Conservation (phyloP, 306 rosid species). For the Castanea crenata region DNA sequence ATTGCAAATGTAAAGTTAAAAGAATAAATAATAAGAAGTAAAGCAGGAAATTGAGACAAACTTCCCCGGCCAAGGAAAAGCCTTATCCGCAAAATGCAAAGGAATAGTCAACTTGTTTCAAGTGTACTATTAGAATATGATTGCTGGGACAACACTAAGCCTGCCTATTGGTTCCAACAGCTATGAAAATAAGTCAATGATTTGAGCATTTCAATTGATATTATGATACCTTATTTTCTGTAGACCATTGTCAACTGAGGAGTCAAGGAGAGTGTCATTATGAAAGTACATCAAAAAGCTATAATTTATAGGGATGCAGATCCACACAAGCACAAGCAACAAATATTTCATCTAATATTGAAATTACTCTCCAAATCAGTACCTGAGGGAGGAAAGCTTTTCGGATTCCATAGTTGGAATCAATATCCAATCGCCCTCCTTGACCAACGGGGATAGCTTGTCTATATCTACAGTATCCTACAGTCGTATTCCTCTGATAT, state of each 20-base stretch:
- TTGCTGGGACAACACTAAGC: neutral
- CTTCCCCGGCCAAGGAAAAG: neutral
- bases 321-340: neutral
- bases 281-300: neutral
- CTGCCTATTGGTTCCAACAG: neutral
- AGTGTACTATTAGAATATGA: neutral
- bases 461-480: slow-evolving; percentile 84
- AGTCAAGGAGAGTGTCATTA: neutral
- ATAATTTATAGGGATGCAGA: neutral
- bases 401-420: slow-evolving; percentile 69
- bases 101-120: neutral
- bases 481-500: slow-evolving; percentile 68
- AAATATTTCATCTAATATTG: neutral
- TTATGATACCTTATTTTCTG: neutral
- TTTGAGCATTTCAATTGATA: neutral
- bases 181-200: neutral
- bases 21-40: neutral
- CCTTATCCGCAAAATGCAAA: too few relatives aligned
- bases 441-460: slow-evolving; percentile 73
- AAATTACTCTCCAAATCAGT: slow-evolving; percentile 9
- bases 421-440: slow-evolving; percentile 52
- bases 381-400: slow-evolving; percentile 96
- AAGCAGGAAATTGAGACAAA: neutral
- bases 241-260: neutral
- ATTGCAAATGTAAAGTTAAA: neutral